Conservation (phyloP, 1,284 basidiomycete species). For the Psilocybe mexicana region DNA sequence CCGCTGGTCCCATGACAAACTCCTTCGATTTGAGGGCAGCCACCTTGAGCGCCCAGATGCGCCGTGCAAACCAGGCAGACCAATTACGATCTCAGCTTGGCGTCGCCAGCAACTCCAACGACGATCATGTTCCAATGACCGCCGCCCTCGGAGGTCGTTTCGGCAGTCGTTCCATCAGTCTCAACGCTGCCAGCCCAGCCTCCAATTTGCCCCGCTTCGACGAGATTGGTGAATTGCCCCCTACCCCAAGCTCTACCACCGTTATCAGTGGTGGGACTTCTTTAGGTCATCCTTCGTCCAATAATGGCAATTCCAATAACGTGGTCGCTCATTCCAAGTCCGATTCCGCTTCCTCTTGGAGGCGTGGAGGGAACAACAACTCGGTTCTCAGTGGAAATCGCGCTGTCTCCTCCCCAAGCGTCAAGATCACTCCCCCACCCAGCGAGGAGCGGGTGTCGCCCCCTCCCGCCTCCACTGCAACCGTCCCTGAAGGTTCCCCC, state of each 20-base stretch:
- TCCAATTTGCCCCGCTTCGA: slow-evolving; percentile 38
- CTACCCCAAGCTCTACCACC: slow-evolving; percentile 63
- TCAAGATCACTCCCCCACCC: slow-evolving; percentile 73
- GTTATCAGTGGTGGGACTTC: slow-evolving; percentile 72
- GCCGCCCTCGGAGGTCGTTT: slow-evolving; percentile 75
- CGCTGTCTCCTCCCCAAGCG: slow-evolving; percentile 58
- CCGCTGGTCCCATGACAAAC: slow-evolving; percentile 64
- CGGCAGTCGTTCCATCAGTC: slow-evolving; percentile 58
- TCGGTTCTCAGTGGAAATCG: slow-evolving; percentile 68
- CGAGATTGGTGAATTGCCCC: slow-evolving; percentile 46
- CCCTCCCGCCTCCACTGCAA: slow-evolving; percentile 25
- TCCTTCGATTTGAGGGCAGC: slow-evolving; percentile 63
- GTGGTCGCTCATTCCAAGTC: slow-evolving; percentile 62
- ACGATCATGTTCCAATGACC: slow-evolving; percentile 75
- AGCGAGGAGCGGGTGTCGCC: slow-evolving; percentile 57
- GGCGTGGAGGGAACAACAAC: slow-evolving; percentile 68
- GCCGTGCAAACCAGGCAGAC: slow-evolving; percentile 67
- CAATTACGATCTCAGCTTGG: slow-evolving; percentile 60
- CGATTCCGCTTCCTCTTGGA: slow-evolving; percentile 74
- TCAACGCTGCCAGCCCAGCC: slow-evolving; percentile 29
- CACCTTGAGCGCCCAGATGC: slow-evolving; percentile 52
- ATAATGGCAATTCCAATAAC: slow-evolving; percentile 28
- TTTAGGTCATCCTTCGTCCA: slow-evolving; percentile 54
- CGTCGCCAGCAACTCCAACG: slow-evolving; percentile 30
- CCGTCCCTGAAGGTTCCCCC: slow-evolving; percentile 23